Evolutionary conservation across 768 basidiomycete genomes (phyloP), one percentile per base, ranked within the genome.

Genomic region (Boletus tomentosulus): DNA sequence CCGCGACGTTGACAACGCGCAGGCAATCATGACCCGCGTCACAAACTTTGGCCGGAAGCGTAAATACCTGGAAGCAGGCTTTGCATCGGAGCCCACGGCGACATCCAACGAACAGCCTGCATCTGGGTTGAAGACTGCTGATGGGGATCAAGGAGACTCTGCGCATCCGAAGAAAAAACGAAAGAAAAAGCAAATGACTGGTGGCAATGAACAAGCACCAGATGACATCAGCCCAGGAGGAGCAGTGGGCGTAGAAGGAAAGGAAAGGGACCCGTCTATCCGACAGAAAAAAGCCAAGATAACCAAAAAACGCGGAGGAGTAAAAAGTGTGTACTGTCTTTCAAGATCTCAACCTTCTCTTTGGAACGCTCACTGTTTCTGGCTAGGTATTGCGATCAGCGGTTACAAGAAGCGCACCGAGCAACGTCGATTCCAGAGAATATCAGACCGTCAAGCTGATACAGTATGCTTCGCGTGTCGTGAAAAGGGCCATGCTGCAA

Each of bases 391-490:
- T 12, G 57, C 63, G 15, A 51, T 57, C 45, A 58, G 55, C 33
- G 66, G 66, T 12, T 62, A 56, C 57, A 22, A 57, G n/a, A 59
- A 48, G 51, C 68, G 70, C 25, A 74, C 78, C 3, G 91, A 95
- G 63, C 61, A 72, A 19, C 77, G 93, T 46, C 79, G 92, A 13
- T 63, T 84, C 48, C 78, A 81, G 58, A 83, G 92, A 35, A 79
- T 82, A 48, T 65, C 79, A 3, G 81, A 86, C 45, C 80, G 82
- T 41, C 60, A 76, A 12, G 72, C 76, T 9, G 68, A 74, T 3
- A 92, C 85, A 1, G 84, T 80, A 6, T 97, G 94, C 66, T 95
- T 93, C 68, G 88, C 87, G 3, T 98, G 94, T 73, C 80, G 94
- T 48, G 76, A 84, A 62, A 82, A 77, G 57, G 94, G 94, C 0